A percentile compares a stretch with the other conserved stretches of the same genome.
These are phyloP conservation scores for Dothistroma septosporum DNA, from an alignment of 2,329 filamentous ascomycete species.

Conservation along the genomic window DNA sequence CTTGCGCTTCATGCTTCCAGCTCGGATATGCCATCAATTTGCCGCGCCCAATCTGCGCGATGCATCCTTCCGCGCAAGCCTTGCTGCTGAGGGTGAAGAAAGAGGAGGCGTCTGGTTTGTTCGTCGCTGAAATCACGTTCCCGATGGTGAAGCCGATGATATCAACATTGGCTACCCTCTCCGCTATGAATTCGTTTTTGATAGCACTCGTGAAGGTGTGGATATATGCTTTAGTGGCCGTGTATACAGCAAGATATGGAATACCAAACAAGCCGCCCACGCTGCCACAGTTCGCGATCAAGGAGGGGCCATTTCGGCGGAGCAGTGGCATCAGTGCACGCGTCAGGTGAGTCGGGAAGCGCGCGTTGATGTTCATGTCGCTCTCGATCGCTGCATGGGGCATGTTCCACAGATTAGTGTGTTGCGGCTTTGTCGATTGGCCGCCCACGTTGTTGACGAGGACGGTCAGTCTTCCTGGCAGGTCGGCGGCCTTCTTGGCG, in stretches of 20 bases:
- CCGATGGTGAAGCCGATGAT: conserved; percentile 6
- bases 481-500: conserved; percentile 10
- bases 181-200: conserved; percentile 4
- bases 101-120: conserved; percentile 2
- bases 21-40: not conserved
- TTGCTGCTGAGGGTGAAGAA: conserved; percentile 7
- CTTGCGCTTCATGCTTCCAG: conserved; percentile 1
- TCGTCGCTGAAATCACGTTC: conserved; percentile 1
- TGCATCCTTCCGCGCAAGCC: conserved; percentile 4
- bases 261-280: conserved; percentile 40
- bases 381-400: conserved; percentile 34
- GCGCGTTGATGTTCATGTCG: conserved; percentile 44
- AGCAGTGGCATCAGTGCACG: conserved; percentile 44
- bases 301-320: conserved; percentile 35
- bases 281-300: conserved; percentile 50
- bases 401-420: not conserved
- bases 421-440: not conserved
- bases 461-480: conserved; percentile 42
- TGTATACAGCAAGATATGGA: conserved; percentile 45
- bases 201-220: conserved; percentile 37
- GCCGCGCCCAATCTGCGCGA: not conserved
- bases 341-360: conserved; percentile 48
- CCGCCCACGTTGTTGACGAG: conserved; percentile 55
- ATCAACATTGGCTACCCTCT: not conserved
- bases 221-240: conserved; percentile 44